Evolutionary conservation across 768 basidiomycete genomes (phyloP), one percentile per base, ranked within the genome.

Genomic region (Sistotremastrum suecicum): DNA sequence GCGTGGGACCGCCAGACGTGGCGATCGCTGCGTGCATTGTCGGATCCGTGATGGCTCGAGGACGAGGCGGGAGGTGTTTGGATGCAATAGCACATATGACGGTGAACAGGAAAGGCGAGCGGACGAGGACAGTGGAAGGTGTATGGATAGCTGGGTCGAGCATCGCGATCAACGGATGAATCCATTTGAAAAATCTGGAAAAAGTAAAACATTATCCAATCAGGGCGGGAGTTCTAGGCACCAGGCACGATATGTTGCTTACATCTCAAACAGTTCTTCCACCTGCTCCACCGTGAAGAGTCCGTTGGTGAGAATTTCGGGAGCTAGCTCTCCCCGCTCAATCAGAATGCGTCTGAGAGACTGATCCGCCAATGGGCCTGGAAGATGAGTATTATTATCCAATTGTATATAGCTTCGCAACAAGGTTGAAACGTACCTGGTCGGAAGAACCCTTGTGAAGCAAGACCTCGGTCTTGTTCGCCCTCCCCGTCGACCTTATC

Each of bases 1-100:
- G 62, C 54, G 77, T 76, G 6, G 76, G 76, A 47, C 67, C 67
- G 5, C 67, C 65, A 60, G 72, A 70, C 42, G 78, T 70, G 28
- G 77, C 62, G 8, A 68, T 62, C 32, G 65, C 62, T 5, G 77
- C 74, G 54, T 79, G 76, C 11, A 77, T 63, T 36, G 65, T 69
- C 34, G 66, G 67, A 56, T 80, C 78, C 41, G 78, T 62, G 45
- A 78, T 66, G 5, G 74, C 4, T 10, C 34, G 35, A 44, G 5
- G 40, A 35, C 10, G 10, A 33, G 4, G 29, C n/a, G 37, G n/a
- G 40, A 73, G 52, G 77, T 74, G 51, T 67, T 74, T 1, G 75
- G 71, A 75, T 78, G 50, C 10, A 46, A 31, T 40, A 45, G 20
- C 43, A 10, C 45, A 38, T 38, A 46, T 43, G 45, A 59, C 58